Evolutionary conservation across 2,329 filamentous ascomycete genomes (phyloP), one percentile per base, ranked within the genome.

Genomic region (Fusarium bulbicola): DNA sequence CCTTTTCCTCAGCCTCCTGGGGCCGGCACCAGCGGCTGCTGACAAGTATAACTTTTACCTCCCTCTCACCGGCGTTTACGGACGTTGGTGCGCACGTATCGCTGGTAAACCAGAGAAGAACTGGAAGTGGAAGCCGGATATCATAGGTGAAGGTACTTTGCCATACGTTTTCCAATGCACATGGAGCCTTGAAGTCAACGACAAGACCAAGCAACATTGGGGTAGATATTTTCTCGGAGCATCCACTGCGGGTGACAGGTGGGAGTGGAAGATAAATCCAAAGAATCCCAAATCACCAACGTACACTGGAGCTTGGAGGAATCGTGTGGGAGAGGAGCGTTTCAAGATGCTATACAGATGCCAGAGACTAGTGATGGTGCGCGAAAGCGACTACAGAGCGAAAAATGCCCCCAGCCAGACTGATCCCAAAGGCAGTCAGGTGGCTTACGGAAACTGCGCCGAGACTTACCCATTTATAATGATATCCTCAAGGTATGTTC

Each of bases 161-260:
- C 58, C 58, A 5, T 36, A 13, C 6, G 58, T 60, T 18, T 60
- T 60, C 46, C 45, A 52, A 53, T 60, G 58, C 6, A 60, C 58
- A 28, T 53, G 58, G 58, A 20, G 9, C 10, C 10, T 52, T 11
- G 21, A 53, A 11, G 28, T 43, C n/a, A 37, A 60, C 24, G 15
- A 42, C 10, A 30, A 2, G 3, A 59, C 56, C 2, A 60, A 36
- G 18, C 18, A 60, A 13, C 46, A 60, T 15, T 16, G 14, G 46
- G 13, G 12, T 5, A 13, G 3, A n/a, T 52, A 28, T 12, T 53
- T 60, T 15, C 45, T 52, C 3, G 46, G 46, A 2, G 58, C 58
- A n/a, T 32, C 58, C 14, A 60, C 37, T 12, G 58, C 26, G 4
- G 43, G 43, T 1, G 18, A 45, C 24, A 45, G 16, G 4, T 45